Conservation (phyloP, 306 rosid genomes). For the Acacia melanoxylon region DNA sequence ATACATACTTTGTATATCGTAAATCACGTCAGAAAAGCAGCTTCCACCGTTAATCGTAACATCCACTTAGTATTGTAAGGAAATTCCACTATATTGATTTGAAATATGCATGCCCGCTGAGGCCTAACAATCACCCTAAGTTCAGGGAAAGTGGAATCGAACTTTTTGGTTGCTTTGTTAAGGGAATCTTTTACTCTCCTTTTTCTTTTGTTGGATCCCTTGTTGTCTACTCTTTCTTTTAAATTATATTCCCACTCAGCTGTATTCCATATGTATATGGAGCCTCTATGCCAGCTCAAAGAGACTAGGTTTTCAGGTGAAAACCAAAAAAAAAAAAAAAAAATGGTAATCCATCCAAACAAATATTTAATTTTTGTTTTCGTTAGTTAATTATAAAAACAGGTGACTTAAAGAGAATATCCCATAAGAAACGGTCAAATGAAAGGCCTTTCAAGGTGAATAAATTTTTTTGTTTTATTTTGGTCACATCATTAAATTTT, state of each 20-base stretch:
- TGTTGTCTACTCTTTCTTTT: constrained; percentile 21
- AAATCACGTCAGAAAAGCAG: too few relatives aligned
- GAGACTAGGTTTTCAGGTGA: neutral
- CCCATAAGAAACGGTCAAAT: too few relatives aligned
- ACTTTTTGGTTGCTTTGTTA: neutral
- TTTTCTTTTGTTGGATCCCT: constrained; percentile 23
- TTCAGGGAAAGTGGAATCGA: constrained; percentile 30
- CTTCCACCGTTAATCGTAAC: too few relatives aligned
- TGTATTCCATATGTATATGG: neutral
- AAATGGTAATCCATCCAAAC: neutral
- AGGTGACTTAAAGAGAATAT: constrained; percentile 25
- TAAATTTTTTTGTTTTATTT: too few relatives aligned
- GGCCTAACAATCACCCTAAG: constrained; percentile 41
- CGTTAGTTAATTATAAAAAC: neutral
- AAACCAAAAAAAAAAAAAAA: neutral
- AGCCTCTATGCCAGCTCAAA: neutral
- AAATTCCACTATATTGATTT: neutral
- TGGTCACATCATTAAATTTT: too few relatives aligned
- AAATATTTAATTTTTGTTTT: neutral
- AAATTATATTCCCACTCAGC: constrained; percentile 9
- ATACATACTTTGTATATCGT: too few relatives aligned
- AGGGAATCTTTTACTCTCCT: constrained; percentile 28
- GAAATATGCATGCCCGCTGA: constrained; percentile 30
- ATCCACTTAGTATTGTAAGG: neutral
- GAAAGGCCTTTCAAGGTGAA: too few relatives aligned